A percentile compares a stretch with the other conserved stretches of the same genome.
These are phyloP conservation scores for Eremochloa ophiuroides DNA, from an alignment of 176 grass and related monocot species.

Conservation along the genomic window DNA sequence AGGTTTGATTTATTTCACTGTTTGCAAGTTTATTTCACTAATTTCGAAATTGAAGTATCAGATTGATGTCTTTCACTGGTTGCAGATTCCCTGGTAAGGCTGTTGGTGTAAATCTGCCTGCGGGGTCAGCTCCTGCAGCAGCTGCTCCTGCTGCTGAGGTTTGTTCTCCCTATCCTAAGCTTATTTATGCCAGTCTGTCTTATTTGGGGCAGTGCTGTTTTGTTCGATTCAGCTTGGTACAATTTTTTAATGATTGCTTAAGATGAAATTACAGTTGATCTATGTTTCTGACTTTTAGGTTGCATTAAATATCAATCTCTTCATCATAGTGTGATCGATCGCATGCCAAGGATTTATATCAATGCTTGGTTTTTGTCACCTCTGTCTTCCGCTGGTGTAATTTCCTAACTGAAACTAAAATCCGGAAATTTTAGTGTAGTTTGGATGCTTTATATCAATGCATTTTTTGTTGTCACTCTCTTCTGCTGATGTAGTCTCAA, in stretches of 20 bases:
- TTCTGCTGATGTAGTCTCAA: background rate
- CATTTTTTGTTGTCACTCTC: background rate
- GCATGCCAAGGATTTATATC: background rate
- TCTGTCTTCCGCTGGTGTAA: too few relatives aligned
- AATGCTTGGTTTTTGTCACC: too few relatives aligned
- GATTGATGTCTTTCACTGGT: background rate
- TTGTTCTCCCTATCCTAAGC: background rate
- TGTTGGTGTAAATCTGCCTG: slow-evolving; percentile 58
- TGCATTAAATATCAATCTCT: background rate
- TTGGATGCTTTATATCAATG: background rate
- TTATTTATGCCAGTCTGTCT: background rate
- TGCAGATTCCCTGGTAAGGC: slow-evolving; percentile 77
- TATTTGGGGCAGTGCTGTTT: background rate
- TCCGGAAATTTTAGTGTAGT: background rate
- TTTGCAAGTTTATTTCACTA: slow-evolving; percentile 15
- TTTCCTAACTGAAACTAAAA: background rate
- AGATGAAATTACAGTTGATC: background rate
- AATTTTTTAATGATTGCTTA: background rate
- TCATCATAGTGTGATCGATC: background rate
- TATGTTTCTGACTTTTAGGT: background rate
- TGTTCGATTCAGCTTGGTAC: background rate
- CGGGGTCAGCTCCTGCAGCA: slow-evolving; percentile 20
- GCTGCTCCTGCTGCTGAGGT: slow-evolving; percentile 55
- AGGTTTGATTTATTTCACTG: background rate
- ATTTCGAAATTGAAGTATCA: slow-evolving; percentile 17